Evolutionary conservation across 2,329 filamentous ascomycete genomes (phyloP).

Genomic region (Neopestalotiopsis sp.): DNA sequence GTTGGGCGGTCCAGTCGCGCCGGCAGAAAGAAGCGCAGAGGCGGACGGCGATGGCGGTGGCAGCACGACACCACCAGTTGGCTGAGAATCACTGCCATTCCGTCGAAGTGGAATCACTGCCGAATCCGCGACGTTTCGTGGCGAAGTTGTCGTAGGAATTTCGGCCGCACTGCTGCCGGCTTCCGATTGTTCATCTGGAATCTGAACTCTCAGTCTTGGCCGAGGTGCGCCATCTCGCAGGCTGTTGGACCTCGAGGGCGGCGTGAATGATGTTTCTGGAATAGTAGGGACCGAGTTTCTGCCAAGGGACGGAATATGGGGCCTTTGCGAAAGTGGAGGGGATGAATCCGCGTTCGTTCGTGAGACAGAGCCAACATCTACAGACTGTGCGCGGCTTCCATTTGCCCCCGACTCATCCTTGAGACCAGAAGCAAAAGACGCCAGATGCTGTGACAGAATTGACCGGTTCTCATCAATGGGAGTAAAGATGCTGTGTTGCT

Average conservation of each 20-base stretch:
- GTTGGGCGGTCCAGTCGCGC: constrained; percentile 90
- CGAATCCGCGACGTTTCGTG: constrained; percentile 63
- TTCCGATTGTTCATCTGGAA: constrained; percentile 89
- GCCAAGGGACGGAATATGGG: constrained; percentile 55
- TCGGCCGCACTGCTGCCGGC: constrained; percentile 74
- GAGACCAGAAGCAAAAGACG: constrained; percentile 60
- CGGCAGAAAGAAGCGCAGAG: constrained; percentile 83
- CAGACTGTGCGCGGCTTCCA: constrained; percentile 63
- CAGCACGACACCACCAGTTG: constrained; percentile 73
- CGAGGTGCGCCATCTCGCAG: constrained; percentile 71
- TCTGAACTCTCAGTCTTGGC: constrained; percentile 89
- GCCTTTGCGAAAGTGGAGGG: constrained; percentile 54
- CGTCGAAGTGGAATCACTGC: constrained; percentile 60
- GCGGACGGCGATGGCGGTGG: constrained; percentile 93
- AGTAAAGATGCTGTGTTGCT: constrained; percentile 93
- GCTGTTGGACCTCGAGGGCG: constrained; percentile 81
- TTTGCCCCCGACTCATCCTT: constrained; percentile 45
- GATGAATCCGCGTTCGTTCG: constrained; percentile 59
- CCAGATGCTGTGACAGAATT: constrained; percentile 83
- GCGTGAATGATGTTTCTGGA: constrained; percentile 68
- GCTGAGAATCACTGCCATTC: constrained; percentile 56
- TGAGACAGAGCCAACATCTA: constrained; percentile 64
- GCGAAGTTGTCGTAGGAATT: constrained; percentile 56
- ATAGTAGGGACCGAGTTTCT: constrained; percentile 65
- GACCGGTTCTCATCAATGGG: constrained; percentile 94